Percentiles rank a stretch among this genome's conserved stretches.
Conservation (phyloP, 2,329 filamentous ascomycete species). For the Dothidotthia symphoricarpi region DNA sequence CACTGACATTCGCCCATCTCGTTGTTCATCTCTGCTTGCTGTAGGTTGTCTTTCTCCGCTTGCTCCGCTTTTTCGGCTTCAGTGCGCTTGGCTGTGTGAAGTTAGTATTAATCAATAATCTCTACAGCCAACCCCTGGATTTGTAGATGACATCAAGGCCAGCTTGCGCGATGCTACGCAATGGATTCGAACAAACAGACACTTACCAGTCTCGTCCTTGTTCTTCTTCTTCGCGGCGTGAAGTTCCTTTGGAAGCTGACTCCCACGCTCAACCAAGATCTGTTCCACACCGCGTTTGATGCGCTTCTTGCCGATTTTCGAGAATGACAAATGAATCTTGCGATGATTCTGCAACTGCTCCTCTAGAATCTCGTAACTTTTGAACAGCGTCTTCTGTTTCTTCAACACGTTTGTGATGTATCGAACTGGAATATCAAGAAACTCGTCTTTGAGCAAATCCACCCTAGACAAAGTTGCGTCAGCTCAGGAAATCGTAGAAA, state of each 20-base stretch:
- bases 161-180: background rate
- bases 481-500: slow-evolving; percentile 5
- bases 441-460: slow-evolving; percentile 45
- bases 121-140: too few species aligned
- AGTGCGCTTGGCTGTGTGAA: slow-evolving; percentile 23
- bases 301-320: slow-evolving; percentile 22
- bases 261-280: slow-evolving; percentile 22
- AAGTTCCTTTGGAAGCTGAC: slow-evolving; percentile 32
- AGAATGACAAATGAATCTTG: slow-evolving; percentile 12
- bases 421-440: slow-evolving; percentile 37
- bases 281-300: slow-evolving; percentile 18
- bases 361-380: slow-evolving; percentile 39
- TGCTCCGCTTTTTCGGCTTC: slow-evolving; percentile 21
- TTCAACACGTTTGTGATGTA: slow-evolving; percentile 37
- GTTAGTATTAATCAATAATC: slow-evolving; percentile 7
- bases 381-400: slow-evolving; percentile 39
- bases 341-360: slow-evolving; percentile 26
- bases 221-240: slow-evolving; percentile 30
- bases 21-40: slow-evolving; percentile 32
- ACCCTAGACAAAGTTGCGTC: slow-evolving; percentile 17
- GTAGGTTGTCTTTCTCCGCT: slow-evolving; percentile 40
- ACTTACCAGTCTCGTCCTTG: slow-evolving; percentile 21
- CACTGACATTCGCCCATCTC: slow-evolving; percentile 66
- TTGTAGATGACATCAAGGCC: background rate
- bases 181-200: background rate